A percentile compares a stretch with the other conserved stretches of the same genome.
phyloP scores from a whole-genome alignment of 2,329 filamentous ascomycete species.

The Epichloe elymi region DNA sequence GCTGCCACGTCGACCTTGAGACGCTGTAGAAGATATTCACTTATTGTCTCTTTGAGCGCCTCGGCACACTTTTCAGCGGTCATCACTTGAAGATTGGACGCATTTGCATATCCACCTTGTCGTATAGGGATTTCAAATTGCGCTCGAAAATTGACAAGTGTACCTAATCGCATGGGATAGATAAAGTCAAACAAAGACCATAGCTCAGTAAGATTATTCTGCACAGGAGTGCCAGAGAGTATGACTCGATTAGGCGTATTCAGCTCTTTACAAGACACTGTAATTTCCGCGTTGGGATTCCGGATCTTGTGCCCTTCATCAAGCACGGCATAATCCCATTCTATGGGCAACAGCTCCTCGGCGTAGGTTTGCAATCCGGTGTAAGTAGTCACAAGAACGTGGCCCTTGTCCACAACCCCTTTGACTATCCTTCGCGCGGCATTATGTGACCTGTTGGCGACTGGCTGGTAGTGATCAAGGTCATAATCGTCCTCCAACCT shows the following conservation, averaged over 20 bases:
- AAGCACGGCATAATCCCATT: conserved; percentile 89
- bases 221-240: conserved; percentile 90
- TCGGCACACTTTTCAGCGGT: conserved; percentile 90
- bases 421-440: conserved; percentile 71
- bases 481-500: conserved; percentile 42
- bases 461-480: conserved; percentile 27
- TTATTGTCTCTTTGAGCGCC: conserved; percentile 85
- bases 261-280: conserved; percentile 88
- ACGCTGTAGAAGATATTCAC: conserved; percentile 81
- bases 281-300: conserved; percentile 90
- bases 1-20: conserved; percentile 89
- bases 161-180: conserved; percentile 89
- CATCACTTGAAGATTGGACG: conserved; percentile 85
- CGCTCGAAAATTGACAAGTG: conserved; percentile 75
- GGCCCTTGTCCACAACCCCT: conserved; percentile 68
- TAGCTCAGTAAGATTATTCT: conserved; percentile 88
- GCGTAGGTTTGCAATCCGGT: conserved; percentile 89
- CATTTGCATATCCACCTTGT: conserved; percentile 88
- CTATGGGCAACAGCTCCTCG: conserved; percentile 63
- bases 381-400: conserved; percentile 92
- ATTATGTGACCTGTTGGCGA: conserved; percentile 27
- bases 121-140: conserved; percentile 92
- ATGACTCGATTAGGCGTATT: conserved; percentile 85
- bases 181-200: conserved; percentile 98
- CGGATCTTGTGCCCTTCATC: conserved; percentile 98